A percentile compares a stretch with the other conserved stretches of the same genome.
Evolutionary conservation across 495 filamentous ascomycete species (phyloP).

Genomic region (Hypoxylon fuscum): DNA sequence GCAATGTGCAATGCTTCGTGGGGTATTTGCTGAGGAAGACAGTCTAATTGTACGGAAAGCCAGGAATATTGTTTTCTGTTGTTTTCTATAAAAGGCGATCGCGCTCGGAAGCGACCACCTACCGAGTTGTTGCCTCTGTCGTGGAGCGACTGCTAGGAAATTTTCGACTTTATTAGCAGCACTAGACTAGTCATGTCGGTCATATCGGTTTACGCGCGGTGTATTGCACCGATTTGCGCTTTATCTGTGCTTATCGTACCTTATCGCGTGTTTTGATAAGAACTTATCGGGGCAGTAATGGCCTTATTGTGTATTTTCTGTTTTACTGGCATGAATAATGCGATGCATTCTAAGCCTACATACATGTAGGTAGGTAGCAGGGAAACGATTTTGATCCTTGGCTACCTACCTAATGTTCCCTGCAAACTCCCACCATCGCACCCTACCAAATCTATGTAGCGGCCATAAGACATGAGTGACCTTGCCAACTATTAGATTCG

Average conservation of each 20-base stretch:
- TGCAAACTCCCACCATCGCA: slow-evolving; percentile 61
- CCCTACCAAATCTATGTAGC: slow-evolving; percentile 56
- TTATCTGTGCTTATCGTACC: neutral
- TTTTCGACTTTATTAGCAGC: slow-evolving; percentile 27
- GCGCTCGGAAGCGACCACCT: slow-evolving; percentile 34
- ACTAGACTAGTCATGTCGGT: slow-evolving; percentile 29
- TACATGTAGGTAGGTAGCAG: too few relatives aligned
- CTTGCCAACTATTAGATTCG: slow-evolving; percentile 68
- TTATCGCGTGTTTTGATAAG: neutral
- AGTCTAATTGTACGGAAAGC: neutral
- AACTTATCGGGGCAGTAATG: neutral
- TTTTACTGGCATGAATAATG: too few relatives aligned
- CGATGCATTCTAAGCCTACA: too few relatives aligned
- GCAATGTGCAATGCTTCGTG: neutral
- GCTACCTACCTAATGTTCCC: too few relatives aligned
- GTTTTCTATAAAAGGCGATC: slow-evolving; percentile 21
- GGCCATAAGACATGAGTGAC: slow-evolving; percentile 72
- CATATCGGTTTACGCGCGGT: slow-evolving; percentile 33
- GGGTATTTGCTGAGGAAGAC: slow-evolving; percentile 8
- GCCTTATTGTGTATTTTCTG: too few relatives aligned
- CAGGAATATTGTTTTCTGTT: neutral
- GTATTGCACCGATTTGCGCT: slow-evolving; percentile 7
- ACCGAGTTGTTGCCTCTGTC: slow-evolving; percentile 10
- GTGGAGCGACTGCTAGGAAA: slow-evolving; percentile 8
- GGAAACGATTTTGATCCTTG: too few relatives aligned